A percentile compares a stretch with the other conserved stretches of the same genome.
These are phyloP conservation scores for Globomyces pollinis-pini DNA, from an alignment of 192 early-diverging fungal species.

Conservation along the genomic window DNA sequence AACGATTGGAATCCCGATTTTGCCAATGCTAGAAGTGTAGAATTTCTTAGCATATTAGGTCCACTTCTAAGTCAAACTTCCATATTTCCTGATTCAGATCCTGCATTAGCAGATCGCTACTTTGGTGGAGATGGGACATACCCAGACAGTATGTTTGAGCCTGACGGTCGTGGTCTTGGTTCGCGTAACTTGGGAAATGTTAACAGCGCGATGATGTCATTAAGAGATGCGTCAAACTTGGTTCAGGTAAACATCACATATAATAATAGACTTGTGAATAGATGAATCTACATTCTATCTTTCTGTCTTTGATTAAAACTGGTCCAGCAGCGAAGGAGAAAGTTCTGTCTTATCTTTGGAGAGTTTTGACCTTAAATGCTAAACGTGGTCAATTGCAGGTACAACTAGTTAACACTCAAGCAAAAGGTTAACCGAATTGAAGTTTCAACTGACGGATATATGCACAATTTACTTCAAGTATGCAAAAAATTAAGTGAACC, in stretches of 20 bases:
- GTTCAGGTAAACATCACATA: constrained; percentile 27
- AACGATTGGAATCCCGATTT: constrained; percentile 51
- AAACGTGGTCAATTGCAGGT: constrained; percentile 67
- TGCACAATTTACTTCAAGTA: constrained; percentile 64
- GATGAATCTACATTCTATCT: constrained; percentile 24
- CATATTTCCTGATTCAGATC: constrained; percentile 36
- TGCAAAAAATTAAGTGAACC: constrained; percentile 73
- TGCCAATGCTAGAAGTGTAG: constrained; percentile 43
- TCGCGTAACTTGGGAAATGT: constrained; percentile 42
- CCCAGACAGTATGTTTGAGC: constrained; percentile 23
- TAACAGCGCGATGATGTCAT: constrained; percentile 19
- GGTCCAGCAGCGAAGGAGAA: constrained; percentile 45
- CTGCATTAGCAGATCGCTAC: constrained; percentile 25
- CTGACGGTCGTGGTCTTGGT: constrained; percentile 28
- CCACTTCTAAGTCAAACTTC: constrained; percentile 52
- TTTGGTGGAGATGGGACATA: constrained; percentile 30
- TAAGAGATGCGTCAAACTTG: constrained; percentile 21
- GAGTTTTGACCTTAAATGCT: constrained; percentile 57
- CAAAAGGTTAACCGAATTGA: constrained; percentile 44
- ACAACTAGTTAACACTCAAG: neutral
- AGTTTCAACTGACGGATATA: constrained; percentile 80
- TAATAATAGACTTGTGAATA: too few species aligned
- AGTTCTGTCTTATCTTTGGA: constrained; percentile 61
- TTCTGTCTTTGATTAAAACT: constrained; percentile 59
- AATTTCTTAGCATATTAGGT: constrained; percentile 63